Evolutionary conservation across 768 basidiomycete genomes (phyloP).

Genomic region (Thelephora ganbajun): DNA sequence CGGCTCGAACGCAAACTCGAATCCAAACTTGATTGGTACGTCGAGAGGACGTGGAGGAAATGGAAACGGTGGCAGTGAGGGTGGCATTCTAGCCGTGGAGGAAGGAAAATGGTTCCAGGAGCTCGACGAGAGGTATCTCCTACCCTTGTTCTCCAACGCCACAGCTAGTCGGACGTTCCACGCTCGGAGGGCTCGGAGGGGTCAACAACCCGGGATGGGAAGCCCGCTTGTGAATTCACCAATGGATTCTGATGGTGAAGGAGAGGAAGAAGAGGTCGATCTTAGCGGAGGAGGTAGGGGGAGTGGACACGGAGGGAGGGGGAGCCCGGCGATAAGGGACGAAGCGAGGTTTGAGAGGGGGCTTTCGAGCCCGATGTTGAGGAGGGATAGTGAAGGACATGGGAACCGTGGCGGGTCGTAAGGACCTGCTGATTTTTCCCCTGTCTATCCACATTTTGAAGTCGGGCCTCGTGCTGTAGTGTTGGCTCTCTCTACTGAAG

Average conservation of each 20-base stretch:
- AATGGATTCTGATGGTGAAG: constrained; percentile 23
- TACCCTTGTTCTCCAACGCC: constrained; percentile 87
- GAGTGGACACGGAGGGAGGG: constrained; percentile 25
- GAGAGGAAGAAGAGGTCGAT: constrained; percentile 18
- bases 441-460: too few relatives aligned
- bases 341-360: constrained; percentile 51
- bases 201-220: constrained; percentile 9
- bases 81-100: constrained; percentile 25
- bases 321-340: constrained; percentile 22
- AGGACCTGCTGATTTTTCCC: too few relatives aligned
- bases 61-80: neutral
- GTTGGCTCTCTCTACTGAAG: too few relatives aligned
- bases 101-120: constrained; percentile 95
- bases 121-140: constrained; percentile 85
- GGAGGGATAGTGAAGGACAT: constrained; percentile 22
- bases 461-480: too few relatives aligned
- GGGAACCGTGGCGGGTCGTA: too few relatives aligned
- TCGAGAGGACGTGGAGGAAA: constrained; percentile 3
- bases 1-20: neutral
- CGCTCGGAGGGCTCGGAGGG: constrained; percentile 53
- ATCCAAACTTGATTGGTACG: neutral
- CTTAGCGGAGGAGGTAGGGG: constrained; percentile 6
- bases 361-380: constrained; percentile 46
- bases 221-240: constrained; percentile 18
- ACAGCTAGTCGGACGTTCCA: constrained; percentile 82